These are phyloP conservation scores for barrel medic (Medicago truncatula) DNA, from an alignment of 306 rosid genomes.

Conservation along the genomic window MtrunA17r5.0-ANR NC_053046.1:28727001-28727500, in stretches of 20 bases:
- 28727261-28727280: conserved; percentile 23
- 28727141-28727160: conserved; percentile 5
- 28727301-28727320: conserved; percentile 1
- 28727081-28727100: conserved; percentile 5
- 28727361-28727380: conserved; percentile 25
- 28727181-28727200: neutral
- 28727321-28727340: conserved; percentile 27
- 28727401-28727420: conserved; percentile 15
- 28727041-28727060: conserved; percentile 37
- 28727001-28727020: conserved; percentile 79
- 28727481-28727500: conserved; percentile 8
- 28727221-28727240: conserved; percentile 13
- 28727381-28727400: conserved; percentile 28
- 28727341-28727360: conserved; percentile 30
- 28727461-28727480: neutral
- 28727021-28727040: conserved; percentile 59
- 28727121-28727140: conserved; percentile 17
- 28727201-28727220: conserved; percentile 20
- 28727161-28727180: conserved; percentile 10
- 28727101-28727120: conserved; percentile 20
- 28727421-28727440: conserved; percentile 27
- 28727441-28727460: conserved; percentile 14
- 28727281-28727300: neutral
- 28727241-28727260: conserved; percentile 2
- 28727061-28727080: conserved; percentile 34